Base-by-base conservation (phyloP, 2,329 filamentous ascomycete genomes). In the Fusarium dlaminii region DNA sequence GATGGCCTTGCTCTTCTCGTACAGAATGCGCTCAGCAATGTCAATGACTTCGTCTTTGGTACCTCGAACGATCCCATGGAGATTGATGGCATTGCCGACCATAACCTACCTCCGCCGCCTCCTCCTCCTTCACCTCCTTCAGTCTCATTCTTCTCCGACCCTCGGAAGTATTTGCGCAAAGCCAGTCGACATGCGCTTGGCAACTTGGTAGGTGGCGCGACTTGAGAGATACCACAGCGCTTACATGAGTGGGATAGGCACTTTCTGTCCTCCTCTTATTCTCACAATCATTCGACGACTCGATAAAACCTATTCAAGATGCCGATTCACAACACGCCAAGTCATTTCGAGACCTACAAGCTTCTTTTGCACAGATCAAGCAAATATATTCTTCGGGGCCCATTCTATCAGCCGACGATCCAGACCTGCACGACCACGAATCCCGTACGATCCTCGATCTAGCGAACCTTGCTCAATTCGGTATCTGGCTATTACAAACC, bases 391-490 rank as follows among this genome's bases (percentile, higher is more conserved):
- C 79, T 7, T 63, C 78, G n/a, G 71, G 73, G 39, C 74, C 79
- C 24, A 78, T 81, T 56, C 67, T 85, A n/a, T 79, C 79, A 4
- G 78, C 80, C 37, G 75, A 80, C 24, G 80, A 83, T n/a, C 71
- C 82, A n/a, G 79, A 81, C 39, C 70, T 82, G 20, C 74, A 80
- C 49, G 78, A 80, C 37, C 58, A 74, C 30, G 81, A 84, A 46
- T 78, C 79, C 27, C 77, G 78, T 30, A 80, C 79, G 20, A 78
- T 83, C 32, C 80, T 88, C 29, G 84, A 86, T 45, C 81, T 88
- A 71, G 82, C 85, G 15, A 88, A 89, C 66, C 80, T 89, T 63
- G 86, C 86, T 7, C 84, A 86, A 42, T 82, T 87, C 40, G 83
- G 83, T 27, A 76, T 79, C 1, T 85, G 84, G 79, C 67, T 85